Conservation (phyloP, 179 eudicot genomes). For the Beta lomatogona region DNA sequence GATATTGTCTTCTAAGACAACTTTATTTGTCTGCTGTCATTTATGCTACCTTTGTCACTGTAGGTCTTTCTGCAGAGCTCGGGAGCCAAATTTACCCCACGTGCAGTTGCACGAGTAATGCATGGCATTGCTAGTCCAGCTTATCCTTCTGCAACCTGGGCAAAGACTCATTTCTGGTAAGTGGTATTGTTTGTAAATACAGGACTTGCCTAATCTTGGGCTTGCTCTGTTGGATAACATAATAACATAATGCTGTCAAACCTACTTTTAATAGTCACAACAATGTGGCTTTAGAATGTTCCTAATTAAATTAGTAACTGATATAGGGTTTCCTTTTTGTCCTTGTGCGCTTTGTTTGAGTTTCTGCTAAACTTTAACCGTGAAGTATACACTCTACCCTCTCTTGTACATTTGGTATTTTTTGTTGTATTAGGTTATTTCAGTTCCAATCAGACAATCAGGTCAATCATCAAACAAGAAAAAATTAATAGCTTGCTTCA, state of each 20-base stretch:
- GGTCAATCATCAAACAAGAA: no score
- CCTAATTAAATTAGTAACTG: background rate
- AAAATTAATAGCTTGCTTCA: background rate
- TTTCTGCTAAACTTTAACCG: background rate
- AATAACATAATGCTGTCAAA: background rate
- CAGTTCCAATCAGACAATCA: background rate
- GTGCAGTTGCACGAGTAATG: slow-evolving; percentile 94
- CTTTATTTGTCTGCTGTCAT: slow-evolving; percentile 1
- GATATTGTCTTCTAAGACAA: background rate
- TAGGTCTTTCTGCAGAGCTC: slow-evolving; percentile 92
- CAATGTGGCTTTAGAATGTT: background rate
- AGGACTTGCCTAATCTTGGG: slow-evolving; percentile 2
- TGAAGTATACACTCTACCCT: background rate
- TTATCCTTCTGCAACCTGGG: slow-evolving; percentile 87
- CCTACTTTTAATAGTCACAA: background rate
- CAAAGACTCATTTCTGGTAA: slow-evolving; percentile 96
- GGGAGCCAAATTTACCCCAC: slow-evolving; percentile 81
- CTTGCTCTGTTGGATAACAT: background rate
- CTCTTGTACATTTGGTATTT: background rate
- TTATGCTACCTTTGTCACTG: background rate
- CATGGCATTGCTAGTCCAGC: slow-evolving; percentile 96
- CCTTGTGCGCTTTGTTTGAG: background rate
- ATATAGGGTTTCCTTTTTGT: background rate
- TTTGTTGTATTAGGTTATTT: background rate
- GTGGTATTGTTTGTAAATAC: background rate